A percentile compares a stretch with the other conserved stretches of the same genome.
These are phyloP conservation scores for Cichorium intybus DNA, from an alignment of 140 eudicot species.

Conservation along the genomic window DNA sequence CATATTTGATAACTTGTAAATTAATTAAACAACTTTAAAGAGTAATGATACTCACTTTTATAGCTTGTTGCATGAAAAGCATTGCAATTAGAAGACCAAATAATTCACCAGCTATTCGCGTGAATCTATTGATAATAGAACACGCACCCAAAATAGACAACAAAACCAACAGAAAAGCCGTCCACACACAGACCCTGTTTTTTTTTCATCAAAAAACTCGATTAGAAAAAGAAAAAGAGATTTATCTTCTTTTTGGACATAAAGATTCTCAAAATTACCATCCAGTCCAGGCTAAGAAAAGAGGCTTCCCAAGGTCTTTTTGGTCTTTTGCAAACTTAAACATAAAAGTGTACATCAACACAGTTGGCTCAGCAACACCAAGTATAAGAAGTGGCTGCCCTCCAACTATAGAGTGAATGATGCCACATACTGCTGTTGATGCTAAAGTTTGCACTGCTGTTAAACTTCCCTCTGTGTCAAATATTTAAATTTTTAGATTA, in stretches of 20 bases:
- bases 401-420: conserved; percentile 89
- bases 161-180: conserved; percentile 83
- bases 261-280: conserved; percentile 47
- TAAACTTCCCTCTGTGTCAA: conserved; percentile 69
- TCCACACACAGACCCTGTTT: conserved; percentile 96
- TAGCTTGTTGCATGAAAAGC: conserved; percentile 99
- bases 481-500: not conserved
- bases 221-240: not conserved
- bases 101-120: conserved; percentile 93
- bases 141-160: conserved; percentile 90
- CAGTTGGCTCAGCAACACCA: conserved; percentile 99
- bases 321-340: conserved; percentile 88
- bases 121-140: conserved; percentile 94
- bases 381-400: conserved; percentile 95
- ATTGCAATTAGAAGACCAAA: conserved; percentile 95
- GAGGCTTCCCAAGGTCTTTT: conserved; percentile 82
- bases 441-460: conserved; percentile 99
- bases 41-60: conserved; percentile 55
- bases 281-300: conserved; percentile 95
- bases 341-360: conserved; percentile 96
- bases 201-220: conserved; percentile 18
- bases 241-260: not conserved
- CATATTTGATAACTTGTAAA: too few species aligned
- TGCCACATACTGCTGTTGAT: conserved; percentile 92
- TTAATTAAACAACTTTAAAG: not conserved